Evolutionary conservation across 2,329 filamentous ascomycete genomes (phyloP), one percentile per base, ranked within the genome.

Genomic region (Aspergillus fischeri): DNA sequence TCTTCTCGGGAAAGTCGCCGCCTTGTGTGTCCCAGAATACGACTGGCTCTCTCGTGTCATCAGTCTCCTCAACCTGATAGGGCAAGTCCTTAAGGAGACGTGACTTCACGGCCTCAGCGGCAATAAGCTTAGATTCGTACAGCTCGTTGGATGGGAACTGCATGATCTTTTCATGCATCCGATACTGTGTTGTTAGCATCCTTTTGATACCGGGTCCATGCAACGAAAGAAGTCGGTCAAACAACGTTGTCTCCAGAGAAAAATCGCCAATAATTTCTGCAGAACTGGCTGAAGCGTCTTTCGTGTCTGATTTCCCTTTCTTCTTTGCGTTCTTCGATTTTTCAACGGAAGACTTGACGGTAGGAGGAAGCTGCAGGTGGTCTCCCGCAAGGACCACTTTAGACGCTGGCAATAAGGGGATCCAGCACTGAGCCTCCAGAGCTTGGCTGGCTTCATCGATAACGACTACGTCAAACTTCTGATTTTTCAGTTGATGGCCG

Each of bases 161-260:
- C 92, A 97, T 97, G 67, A 99, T 97, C 54, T 81, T 86, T 69
- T 96, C 89, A 71, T 99, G 92, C 94, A 99, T 99, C 41, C 94
- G 91, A 73, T 99, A 99, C 76, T 99, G 94, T 4, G 89, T 96
- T 3, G 91, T 97, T 25, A 99, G 84, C 90, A 97, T 96, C 52
- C 90, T 83, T 78, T 97, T 97, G 77, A 99, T 92, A 4, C 80
- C 80, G 1, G 86, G 77, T 0, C 94, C 94, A 70, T 99, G 90
- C 17, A 97, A 79, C 4, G 83, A 81, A 48, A 99, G 81, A 45
- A 99, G 81, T 28, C 94, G 84, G 73, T 97, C 93, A 72, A 99
- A 99, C 29, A 99, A 80, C 0, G 94, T 97, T n/a, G 83, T 90
- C 69, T 96, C 92, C 5, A 99, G 82, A 1, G 83, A 86, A 66